Conservation (phyloP, 2,329 filamentous ascomycete genomes). For the Cladorrhinum sp. region DNA sequence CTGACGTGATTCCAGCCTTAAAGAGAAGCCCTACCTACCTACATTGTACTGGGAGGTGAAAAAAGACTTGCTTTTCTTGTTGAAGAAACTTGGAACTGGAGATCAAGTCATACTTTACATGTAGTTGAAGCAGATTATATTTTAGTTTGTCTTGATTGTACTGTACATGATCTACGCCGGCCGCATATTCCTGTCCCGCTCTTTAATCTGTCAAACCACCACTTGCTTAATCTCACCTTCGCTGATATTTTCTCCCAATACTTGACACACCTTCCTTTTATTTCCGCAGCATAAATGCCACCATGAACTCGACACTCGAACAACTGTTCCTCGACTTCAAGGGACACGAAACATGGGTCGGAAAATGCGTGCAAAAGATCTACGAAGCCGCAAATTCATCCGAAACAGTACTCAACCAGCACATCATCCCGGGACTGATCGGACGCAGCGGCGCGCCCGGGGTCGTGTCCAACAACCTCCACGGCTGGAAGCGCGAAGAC, state of each 20-base stretch:
- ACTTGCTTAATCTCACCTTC: too few species aligned
- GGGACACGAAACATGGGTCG: neutral
- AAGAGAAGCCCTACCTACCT: too few species aligned
- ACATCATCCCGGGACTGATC: neutral
- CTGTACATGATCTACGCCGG: too few species aligned
- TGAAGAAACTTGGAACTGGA: too few species aligned
- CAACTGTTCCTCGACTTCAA: neutral
- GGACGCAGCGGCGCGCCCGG: neutral
- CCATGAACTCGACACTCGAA: neutral
- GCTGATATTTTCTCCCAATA: neutral
- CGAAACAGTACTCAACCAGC: neutral
- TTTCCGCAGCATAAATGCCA: neutral
- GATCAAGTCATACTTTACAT: too few species aligned
- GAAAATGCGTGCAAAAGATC: neutral
- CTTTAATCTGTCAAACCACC: too few species aligned
- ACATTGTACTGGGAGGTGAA: too few species aligned
- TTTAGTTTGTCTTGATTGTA: too few species aligned
- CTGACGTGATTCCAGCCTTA: too few species aligned
- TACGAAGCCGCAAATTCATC: neutral
- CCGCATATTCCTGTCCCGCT: too few species aligned
- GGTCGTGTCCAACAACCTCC: neutral
- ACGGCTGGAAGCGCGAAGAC: neutral
- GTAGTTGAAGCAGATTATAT: too few species aligned
- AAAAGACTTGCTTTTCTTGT: too few species aligned
- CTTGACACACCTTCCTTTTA: neutral